Conservation (phyloP, 2,329 filamentous ascomycete genomes). For the Trichoderma lentiforme region DNA sequence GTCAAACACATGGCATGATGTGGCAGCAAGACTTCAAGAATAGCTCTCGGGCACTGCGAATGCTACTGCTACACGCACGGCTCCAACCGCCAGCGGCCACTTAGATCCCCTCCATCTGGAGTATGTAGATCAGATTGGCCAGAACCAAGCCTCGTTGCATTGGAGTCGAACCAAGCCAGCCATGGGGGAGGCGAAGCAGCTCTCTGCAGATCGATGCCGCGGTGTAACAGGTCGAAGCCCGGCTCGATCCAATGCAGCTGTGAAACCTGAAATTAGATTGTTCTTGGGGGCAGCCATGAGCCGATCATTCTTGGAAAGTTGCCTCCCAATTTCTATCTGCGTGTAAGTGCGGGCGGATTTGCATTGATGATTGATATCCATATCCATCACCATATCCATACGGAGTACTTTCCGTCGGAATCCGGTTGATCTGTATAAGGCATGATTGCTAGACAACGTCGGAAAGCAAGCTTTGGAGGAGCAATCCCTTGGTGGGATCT, state of each 20-base stretch:
- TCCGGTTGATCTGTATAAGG: not conserved
- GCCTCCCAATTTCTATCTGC: not conserved
- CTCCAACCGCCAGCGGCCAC: not conserved
- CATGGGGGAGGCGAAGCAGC: constrained; percentile 18
- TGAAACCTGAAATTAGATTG: not conserved
- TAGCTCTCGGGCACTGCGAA: not conserved
- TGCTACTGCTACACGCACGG: not conserved
- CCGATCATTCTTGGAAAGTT: not conserved
- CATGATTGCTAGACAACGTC: not conserved
- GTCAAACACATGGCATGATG: constrained; percentile 7
- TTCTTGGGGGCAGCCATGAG: not conserved
- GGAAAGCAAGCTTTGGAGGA: not conserved
- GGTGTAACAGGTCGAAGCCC: not conserved
- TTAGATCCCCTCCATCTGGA: not conserved
- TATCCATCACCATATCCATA: not conserved
- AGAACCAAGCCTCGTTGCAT: not conserved
- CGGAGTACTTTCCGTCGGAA: not conserved
- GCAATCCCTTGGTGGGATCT: not conserved
- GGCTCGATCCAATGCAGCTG: constrained; percentile 3
- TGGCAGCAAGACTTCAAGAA: not conserved
- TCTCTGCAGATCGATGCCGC: constrained; percentile 16
- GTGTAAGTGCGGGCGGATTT: not conserved
- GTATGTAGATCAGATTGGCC: not conserved
- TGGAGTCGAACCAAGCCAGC: not conserved
- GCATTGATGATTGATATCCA: not conserved